Base-by-base conservation (phyloP, 805 yeast genomes). In the Cyberlindnera misumaiensis region DNA sequence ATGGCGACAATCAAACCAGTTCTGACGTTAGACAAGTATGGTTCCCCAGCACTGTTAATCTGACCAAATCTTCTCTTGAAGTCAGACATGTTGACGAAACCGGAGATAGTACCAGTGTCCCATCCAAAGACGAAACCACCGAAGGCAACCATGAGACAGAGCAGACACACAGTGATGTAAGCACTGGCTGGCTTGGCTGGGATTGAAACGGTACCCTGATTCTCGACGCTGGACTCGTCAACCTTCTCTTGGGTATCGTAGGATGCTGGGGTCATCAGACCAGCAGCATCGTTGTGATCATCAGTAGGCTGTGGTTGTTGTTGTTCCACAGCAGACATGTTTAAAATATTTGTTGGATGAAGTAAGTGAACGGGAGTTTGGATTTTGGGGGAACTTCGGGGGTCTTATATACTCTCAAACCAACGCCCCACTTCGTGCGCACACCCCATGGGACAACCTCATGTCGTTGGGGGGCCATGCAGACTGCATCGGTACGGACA, bases 81-180 rank as follows among this genome's bases (percentile, higher is more conserved):
- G 51, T 80, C 83, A 14, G 72, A 50, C 52, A 60, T 62, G 51
- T 75, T 73, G 36, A 79, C 80, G 50, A 81, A 78, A 45, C 87
- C 87, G 15, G 84, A 76, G 56, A 81, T 78, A 45, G 88, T 80
- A 68, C 88, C 88, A 31, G 87, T 80, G 65, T 81, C 89, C 74
- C 83, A 81, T 46, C 89, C 89, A 51, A 78, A 81, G 32, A 80
- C 80, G 56, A 76, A 81, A 34, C 88, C 89, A 64, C 86, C 87
- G 46, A 81, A 81, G 25, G 86, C 83, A 47, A 81, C 74, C 59
- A 62, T 52, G n/a, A 55, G 30, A 55, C 67, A 62, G 20, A 57
- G 52, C 11, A 51, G 33, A 13, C 53, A 55, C 8, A 61, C 58
- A 10, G 59, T 47, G 10, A 55, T 22, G 36, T 57, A 56, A 11